A percentile compares a stretch with the other conserved stretches of the same genome.
Evolutionary conservation across 1,139 yeast genomes (phyloP).

Genomic region (Blastobotrys indianensis): DNA sequence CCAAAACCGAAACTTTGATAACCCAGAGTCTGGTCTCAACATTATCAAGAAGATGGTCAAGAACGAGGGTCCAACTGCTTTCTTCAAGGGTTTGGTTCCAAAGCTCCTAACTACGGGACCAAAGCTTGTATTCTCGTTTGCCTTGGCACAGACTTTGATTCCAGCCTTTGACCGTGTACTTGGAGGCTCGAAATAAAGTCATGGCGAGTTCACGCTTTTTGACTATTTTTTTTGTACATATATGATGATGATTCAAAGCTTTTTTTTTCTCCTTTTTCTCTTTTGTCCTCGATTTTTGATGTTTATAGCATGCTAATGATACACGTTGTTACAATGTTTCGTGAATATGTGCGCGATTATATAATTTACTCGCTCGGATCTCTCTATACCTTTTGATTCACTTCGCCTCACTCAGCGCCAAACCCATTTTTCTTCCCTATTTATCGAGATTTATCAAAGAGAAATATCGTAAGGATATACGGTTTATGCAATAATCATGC

Average conservation of each 20-base stretch:
- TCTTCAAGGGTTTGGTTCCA: slow-evolving; percentile 96
- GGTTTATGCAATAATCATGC: too few relatives aligned
- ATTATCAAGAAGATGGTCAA: slow-evolving; percentile 89
- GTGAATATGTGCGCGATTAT: too few relatives aligned
- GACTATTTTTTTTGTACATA: too few relatives aligned
- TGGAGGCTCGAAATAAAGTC: slow-evolving; percentile 9
- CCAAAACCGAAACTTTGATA: slow-evolving; percentile 92
- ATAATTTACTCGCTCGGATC: too few relatives aligned
- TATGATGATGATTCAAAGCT: background rate
- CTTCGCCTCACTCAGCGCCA: too few relatives aligned
- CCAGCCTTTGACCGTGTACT: slow-evolving; percentile 80
- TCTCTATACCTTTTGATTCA: too few relatives aligned
- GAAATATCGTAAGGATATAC: too few relatives aligned
- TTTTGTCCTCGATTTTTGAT: too few relatives aligned
- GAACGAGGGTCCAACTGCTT: slow-evolving; percentile 75
- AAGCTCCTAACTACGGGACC: slow-evolving; percentile 97
- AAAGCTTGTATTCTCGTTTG: slow-evolving; percentile 92
- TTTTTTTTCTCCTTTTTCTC: background rate
- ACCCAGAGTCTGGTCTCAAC: slow-evolving; percentile 89
- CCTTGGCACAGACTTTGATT: slow-evolving; percentile 91
- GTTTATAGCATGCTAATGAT: too few relatives aligned
- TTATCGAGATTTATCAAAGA: too few relatives aligned
- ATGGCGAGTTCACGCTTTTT: background rate
- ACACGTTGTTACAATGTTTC: too few relatives aligned
- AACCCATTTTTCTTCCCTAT: too few relatives aligned